Percentiles rank a stretch among this genome's conserved stretches.
Conservation (phyloP, 352 stramenopile genomes). For the Salisapilia sapeloensis region DNA sequence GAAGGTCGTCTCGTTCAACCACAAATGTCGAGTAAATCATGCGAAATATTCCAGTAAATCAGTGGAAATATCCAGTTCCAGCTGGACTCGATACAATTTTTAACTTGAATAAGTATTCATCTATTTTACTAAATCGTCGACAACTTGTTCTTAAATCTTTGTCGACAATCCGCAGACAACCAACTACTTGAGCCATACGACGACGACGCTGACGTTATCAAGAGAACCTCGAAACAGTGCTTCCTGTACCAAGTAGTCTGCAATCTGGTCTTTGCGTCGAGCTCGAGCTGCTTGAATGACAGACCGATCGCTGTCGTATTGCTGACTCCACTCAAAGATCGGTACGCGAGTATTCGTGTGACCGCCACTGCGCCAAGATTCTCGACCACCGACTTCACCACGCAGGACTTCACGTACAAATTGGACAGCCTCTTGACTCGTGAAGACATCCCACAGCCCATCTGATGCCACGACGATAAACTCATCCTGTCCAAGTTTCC, state of each 20-base stretch:
- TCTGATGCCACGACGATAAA: slow-evolving; percentile 90
- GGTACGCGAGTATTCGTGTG: slow-evolving; percentile 70
- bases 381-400: slow-evolving; percentile 57
- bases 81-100: too few relatives aligned
- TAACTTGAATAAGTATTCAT: too few relatives aligned
- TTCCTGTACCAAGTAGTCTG: slow-evolving; percentile 85
- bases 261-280: slow-evolving; percentile 81
- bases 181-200: slow-evolving; percentile 78
- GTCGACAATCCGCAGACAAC: too few relatives aligned
- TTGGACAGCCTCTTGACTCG: slow-evolving; percentile 78
- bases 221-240: slow-evolving; percentile 78
- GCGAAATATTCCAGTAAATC: too few relatives aligned
- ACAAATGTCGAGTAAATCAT: too few relatives aligned
- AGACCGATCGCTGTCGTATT: slow-evolving; percentile 78
- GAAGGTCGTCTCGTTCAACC: too few relatives aligned
- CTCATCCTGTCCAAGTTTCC: slow-evolving; percentile 67
- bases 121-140: too few relatives aligned
- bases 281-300: slow-evolving; percentile 82
- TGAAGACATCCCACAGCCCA: slow-evolving; percentile 90
- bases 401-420: slow-evolving; percentile 84
- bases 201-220: slow-evolving; percentile 85
- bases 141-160: too few relatives aligned
- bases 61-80: too few relatives aligned
- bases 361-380: slow-evolving; percentile 61
- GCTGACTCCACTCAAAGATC: slow-evolving; percentile 83